Percentiles rank a stretch among this genome's conserved stretches.
phyloP scores from a whole-genome alignment of 2,329 filamentous ascomycete genomes.

The Drechslerella coelobrocha region DNA sequence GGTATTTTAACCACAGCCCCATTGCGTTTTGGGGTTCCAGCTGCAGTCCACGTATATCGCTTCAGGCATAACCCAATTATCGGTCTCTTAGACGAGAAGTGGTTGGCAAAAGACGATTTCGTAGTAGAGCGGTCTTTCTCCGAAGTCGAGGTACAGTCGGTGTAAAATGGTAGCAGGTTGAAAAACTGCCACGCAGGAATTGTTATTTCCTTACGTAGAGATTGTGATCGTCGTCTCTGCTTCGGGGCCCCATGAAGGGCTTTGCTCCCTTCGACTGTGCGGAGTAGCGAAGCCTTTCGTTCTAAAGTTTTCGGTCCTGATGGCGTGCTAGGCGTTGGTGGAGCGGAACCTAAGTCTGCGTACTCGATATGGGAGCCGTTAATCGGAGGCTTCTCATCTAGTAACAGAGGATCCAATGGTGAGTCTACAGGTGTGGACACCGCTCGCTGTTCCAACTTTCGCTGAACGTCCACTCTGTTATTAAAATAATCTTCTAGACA shows the following conservation, averaged over 20 bases:
- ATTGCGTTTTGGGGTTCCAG: constrained; percentile 73
- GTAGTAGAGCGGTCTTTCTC: constrained; percentile 51
- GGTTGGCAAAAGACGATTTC: constrained; percentile 68
- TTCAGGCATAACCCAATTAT: constrained; percentile 93
- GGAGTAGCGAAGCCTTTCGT: constrained; percentile 49
- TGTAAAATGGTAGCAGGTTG: constrained; percentile 64
- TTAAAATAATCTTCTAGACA: constrained; percentile 95
- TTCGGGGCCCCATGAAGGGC: constrained; percentile 56
- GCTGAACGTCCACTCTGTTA: constrained; percentile 84
- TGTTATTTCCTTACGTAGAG: constrained; percentile 75
- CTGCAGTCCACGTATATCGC: constrained; percentile 77
- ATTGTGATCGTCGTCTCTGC: constrained; percentile 63
- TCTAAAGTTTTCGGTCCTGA: constrained; percentile 50
- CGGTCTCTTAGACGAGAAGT: constrained; percentile 81
- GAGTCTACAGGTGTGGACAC: constrained; percentile 57
- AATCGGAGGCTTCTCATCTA: constrained; percentile 58
- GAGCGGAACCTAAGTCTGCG: constrained; percentile 58
- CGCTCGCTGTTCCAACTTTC: constrained; percentile 69
- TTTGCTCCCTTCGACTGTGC: constrained; percentile 57
- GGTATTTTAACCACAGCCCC: constrained; percentile 92
- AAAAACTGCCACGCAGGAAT: constrained; percentile 99
- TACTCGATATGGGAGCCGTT: constrained; percentile 59
- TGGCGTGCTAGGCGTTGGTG: constrained; percentile 53
- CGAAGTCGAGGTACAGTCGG: constrained; percentile 40
- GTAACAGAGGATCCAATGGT: constrained; percentile 8